These are phyloP conservation scores for Fusarium subglutinans DNA, from an alignment of 2,329 filamentous ascomycete genomes.

Conservation along the genomic window DNA sequence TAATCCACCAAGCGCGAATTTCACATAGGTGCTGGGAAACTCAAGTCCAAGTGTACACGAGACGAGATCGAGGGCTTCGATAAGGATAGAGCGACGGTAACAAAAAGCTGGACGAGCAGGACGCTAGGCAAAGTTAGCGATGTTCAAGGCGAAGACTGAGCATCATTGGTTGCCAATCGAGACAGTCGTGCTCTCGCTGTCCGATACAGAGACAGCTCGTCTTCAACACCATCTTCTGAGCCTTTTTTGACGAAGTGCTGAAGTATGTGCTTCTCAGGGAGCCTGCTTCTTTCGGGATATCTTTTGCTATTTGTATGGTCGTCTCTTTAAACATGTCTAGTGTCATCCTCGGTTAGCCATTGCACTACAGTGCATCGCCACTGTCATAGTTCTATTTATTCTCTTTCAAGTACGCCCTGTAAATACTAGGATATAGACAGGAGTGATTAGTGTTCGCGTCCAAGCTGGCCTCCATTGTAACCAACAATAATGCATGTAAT, in stretches of 20 bases:
- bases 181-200: not conserved
- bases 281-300: not conserved
- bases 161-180: fast-evolving
- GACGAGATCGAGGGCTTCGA: not conserved
- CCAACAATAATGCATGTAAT: not conserved
- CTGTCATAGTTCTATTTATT: not conserved
- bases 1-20: not conserved
- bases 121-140: not conserved
- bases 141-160: not conserved
- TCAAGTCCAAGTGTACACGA: not conserved
- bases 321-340: too few species aligned
- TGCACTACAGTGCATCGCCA: too few species aligned
- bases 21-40: not conserved
- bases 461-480: not conserved
- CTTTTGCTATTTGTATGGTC: too few species aligned
- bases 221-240: fast-evolving
- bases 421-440: not conserved
- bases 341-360: too few species aligned
- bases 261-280: fast-evolving
- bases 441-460: too few species aligned
- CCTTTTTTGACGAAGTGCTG: not conserved
- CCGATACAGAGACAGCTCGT: not conserved
- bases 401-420: not conserved
- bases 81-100: not conserved
- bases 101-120: not conserved